These are phyloP conservation scores for Pogostemon cablin DNA, from an alignment of 257 asterid genomes.

Conservation along the genomic window DNA sequence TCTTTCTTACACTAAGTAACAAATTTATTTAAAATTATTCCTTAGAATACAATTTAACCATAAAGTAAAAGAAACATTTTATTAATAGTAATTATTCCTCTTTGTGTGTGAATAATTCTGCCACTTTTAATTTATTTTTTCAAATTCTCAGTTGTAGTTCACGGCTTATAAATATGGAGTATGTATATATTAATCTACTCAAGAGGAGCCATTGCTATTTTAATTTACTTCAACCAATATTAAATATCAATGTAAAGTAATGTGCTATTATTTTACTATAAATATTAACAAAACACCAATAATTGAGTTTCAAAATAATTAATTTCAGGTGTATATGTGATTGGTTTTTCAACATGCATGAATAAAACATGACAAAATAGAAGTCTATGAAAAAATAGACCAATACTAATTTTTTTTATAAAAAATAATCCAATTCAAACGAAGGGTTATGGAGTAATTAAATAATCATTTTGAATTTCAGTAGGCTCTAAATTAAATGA, in stretches of 20 bases:
- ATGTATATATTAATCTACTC: too few species aligned
- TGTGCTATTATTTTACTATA: not conserved
- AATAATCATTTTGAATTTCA: not conserved
- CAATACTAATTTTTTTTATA: not conserved
- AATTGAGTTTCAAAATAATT: not conserved
- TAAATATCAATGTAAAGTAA: not conserved
- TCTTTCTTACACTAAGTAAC: constrained; percentile 2
- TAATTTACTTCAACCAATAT: not conserved
- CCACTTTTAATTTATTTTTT: too few species aligned
- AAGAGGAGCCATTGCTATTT: not conserved
- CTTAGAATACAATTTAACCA: not conserved
- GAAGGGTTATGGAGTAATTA: not conserved
- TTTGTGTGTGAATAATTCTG: too few species aligned
- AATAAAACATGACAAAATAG: not conserved
- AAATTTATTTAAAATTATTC: not conserved
- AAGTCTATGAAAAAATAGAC: not conserved
- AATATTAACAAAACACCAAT: not conserved
- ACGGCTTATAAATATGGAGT: too few species aligned
- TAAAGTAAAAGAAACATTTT: not conserved
- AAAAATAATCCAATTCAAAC: not conserved
- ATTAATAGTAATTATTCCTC: not conserved
- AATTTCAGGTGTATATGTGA: not conserved
- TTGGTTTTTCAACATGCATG: constrained; percentile 7
- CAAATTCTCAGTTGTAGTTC: too few species aligned
- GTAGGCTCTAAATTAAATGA: not conserved